phyloP scores from a whole-genome alignment of 2,329 filamentous ascomycete species.

The Bipolaris zeicola region DNA sequence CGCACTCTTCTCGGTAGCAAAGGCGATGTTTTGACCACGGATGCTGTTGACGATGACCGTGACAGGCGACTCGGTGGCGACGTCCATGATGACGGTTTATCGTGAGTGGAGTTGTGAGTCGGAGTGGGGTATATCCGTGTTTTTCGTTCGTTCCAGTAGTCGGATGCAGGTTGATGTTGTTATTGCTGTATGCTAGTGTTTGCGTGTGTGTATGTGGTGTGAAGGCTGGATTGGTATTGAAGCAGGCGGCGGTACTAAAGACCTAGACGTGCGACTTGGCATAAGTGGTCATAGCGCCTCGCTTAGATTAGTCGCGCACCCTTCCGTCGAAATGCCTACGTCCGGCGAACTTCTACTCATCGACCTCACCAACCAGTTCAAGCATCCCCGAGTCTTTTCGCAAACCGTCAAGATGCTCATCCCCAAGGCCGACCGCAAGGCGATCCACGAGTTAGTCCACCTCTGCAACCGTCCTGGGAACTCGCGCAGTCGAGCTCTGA shows the following conservation, averaged over 20 bases:
- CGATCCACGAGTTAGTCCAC: slow-evolving; percentile 98
- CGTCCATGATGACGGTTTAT: slow-evolving; percentile 27
- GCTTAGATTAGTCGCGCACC: slow-evolving; percentile 22
- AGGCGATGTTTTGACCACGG: slow-evolving; percentile 77
- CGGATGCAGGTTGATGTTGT: not conserved
- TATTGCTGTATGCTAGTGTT: no score
- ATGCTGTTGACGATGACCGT: slow-evolving; percentile 81
- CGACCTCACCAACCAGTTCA: slow-evolving; percentile 22
- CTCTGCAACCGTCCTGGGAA: slow-evolving; percentile 22
- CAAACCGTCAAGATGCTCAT: slow-evolving; percentile 74
- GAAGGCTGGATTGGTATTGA: slow-evolving; percentile 3
- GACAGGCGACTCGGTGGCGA: slow-evolving; percentile 32
- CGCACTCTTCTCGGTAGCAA: slow-evolving; percentile 73
- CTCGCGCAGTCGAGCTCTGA: slow-evolving; percentile 32
- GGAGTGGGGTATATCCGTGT: not conserved
- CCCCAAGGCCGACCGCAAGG: slow-evolving; percentile 99
- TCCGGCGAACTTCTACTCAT: slow-evolving; percentile 24
- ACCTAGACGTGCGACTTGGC: slow-evolving; percentile 7
- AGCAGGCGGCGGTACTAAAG: not conserved
- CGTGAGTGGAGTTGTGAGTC: not conserved
- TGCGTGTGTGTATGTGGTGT: not conserved
- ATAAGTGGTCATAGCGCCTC: slow-evolving; percentile 16
- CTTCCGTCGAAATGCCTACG: slow-evolving; percentile 17
- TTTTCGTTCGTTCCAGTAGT: not conserved
- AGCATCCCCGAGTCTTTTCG: slow-evolving; percentile 34